phyloP scores from a whole-genome alignment of 352 stramenopile genomes.

The Globisporangium barbulae region DNA sequence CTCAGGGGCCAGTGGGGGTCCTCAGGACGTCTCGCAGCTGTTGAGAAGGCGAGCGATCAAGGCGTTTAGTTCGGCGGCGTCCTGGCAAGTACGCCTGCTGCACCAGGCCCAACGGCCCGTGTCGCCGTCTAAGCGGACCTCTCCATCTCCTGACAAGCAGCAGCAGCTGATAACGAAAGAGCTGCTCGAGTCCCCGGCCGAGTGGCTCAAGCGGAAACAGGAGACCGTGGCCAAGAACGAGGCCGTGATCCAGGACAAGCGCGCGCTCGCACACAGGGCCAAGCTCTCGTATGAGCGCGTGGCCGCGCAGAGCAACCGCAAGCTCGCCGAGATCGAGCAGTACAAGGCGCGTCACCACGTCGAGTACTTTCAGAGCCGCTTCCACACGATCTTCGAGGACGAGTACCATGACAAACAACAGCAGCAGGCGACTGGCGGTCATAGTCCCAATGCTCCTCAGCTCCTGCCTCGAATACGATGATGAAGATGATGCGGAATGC shows the following conservation, averaged over 20 bases:
- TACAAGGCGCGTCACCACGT: slow-evolving; percentile 38
- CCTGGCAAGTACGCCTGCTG: slow-evolving; percentile 58
- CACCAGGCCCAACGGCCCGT: slow-evolving; percentile 18
- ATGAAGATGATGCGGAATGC: background rate
- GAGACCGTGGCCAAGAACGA: slow-evolving; percentile 27
- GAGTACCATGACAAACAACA: background rate
- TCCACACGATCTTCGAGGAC: slow-evolving; percentile 18
- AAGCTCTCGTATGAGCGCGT: slow-evolving; percentile 46
- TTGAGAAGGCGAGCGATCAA: background rate
- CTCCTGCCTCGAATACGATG: slow-evolving; percentile 8
- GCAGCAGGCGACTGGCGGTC: background rate
- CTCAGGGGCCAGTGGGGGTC: background rate
- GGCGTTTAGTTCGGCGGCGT: slow-evolving; percentile 2
- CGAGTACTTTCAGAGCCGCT: slow-evolving; percentile 46
- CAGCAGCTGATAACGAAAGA: slow-evolving; percentile 5
- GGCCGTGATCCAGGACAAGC: slow-evolving; percentile 24
- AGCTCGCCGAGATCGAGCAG: slow-evolving; percentile 49
- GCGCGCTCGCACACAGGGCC: slow-evolving; percentile 28
- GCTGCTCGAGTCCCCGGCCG: slow-evolving; percentile 26
- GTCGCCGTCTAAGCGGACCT: background rate
- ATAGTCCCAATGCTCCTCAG: background rate
- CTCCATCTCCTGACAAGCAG: slow-evolving; percentile 1
- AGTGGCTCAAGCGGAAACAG: slow-evolving; percentile 45
- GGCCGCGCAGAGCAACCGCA: slow-evolving; percentile 39
- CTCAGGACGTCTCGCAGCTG: background rate